Evolutionary conservation across 2,329 filamentous ascomycete genomes (phyloP).

Genomic region (Venturia carpophila): DNA sequence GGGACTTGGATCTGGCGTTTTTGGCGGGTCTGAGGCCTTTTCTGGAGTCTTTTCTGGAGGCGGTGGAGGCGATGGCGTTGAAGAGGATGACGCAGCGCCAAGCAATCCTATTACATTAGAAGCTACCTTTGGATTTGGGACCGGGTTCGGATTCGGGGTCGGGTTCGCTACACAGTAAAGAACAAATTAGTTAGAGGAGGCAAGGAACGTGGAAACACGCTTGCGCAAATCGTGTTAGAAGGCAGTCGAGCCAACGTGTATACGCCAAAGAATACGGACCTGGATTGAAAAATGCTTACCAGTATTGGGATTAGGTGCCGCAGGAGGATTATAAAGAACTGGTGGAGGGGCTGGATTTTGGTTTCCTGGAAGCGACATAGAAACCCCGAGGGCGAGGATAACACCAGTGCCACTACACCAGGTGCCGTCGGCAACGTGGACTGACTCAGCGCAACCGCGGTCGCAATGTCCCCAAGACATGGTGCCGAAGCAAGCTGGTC

Average conservation of each 20-base stretch:
- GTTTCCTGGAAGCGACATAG: neutral
- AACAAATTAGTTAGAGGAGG: neutral
- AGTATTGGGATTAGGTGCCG: neutral
- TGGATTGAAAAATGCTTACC: neutral
- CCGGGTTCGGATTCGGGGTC: too few species aligned
- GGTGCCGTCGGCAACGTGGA: neutral
- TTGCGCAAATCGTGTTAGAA: neutral
- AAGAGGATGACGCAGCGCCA: too few species aligned
- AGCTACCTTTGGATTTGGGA: neutral
- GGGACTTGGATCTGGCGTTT: neutral
- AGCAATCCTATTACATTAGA: neutral
- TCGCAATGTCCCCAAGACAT: slow-evolving; percentile 4
- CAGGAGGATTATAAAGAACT: neutral
- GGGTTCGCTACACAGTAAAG: too few species aligned
- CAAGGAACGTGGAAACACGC: neutral
- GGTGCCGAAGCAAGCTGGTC: slow-evolving; percentile 5
- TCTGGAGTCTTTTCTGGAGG: neutral
- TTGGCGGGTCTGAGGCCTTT: neutral
- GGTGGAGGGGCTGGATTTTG: neutral
- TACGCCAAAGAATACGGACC: neutral
- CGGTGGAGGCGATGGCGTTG: neutral
- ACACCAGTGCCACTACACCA: neutral
- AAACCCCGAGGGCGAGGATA: neutral
- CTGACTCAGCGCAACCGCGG: neutral
- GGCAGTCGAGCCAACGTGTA: neutral